Evolutionary conservation across 805 yeast genomes (phyloP).

Genomic region (Trichomonascus vanleenenianus): DNA sequence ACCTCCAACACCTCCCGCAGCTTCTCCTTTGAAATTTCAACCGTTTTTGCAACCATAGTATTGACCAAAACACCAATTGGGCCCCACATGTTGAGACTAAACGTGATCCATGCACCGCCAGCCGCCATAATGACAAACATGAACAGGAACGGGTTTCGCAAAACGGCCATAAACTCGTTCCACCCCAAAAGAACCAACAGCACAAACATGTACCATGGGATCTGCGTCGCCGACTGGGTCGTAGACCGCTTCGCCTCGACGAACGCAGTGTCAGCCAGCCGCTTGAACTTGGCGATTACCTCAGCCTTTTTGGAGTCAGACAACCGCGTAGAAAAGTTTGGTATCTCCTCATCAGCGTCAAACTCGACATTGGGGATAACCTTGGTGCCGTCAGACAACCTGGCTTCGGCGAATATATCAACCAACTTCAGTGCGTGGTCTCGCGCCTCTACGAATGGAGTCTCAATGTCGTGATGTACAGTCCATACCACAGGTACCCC

Average conservation of each 20-base stretch:
- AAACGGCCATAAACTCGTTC: conserved; percentile 87
- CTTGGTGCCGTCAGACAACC: conserved; percentile 39
- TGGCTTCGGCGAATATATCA: conserved; percentile 54
- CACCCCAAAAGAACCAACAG: conserved; percentile 76
- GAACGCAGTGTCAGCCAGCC: conserved; percentile 69
- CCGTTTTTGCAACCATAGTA: conserved; percentile 49
- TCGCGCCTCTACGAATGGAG: conserved; percentile 52
- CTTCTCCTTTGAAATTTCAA: conserved; percentile 50
- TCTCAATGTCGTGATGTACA: conserved; percentile 64
- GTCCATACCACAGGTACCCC: conserved; percentile 81
- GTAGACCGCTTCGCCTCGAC: conserved; percentile 86
- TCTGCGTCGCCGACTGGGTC: conserved; percentile 64
- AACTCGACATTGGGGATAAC: conserved; percentile 48
- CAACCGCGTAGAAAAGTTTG: conserved; percentile 49
- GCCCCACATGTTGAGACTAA: conserved; percentile 63
- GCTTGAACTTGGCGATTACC: conserved; percentile 53
- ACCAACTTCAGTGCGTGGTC: conserved; percentile 47
- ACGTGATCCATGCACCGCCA: conserved; percentile 59
- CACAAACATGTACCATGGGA: conserved; percentile 77
- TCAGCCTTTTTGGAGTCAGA: conserved; percentile 48
- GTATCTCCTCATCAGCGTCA: conserved; percentile 23
- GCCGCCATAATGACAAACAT: conserved; percentile 44
- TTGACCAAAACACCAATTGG: conserved; percentile 60
- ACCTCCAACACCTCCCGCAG: conserved; percentile 56
- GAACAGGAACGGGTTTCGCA: conserved; percentile 80